These are phyloP conservation scores for Trifolium subterraneum DNA, from an alignment of 306 rosid species.

Conservation along the genomic window DNA sequence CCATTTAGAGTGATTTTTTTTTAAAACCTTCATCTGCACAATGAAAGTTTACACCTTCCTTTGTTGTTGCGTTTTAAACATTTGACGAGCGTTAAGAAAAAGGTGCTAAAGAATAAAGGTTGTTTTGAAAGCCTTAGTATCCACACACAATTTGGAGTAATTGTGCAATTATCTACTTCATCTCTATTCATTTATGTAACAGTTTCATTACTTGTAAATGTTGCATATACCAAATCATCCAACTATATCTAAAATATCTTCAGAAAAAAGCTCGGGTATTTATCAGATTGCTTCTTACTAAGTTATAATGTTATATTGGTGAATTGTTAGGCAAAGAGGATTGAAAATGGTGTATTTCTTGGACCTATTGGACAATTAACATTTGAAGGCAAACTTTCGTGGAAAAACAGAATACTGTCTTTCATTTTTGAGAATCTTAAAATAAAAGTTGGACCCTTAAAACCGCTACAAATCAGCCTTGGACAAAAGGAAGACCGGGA, in stretches of 20 bases:
- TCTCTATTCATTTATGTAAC: too few relatives aligned
- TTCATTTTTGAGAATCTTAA: slow-evolving; percentile 72
- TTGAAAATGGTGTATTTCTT: slow-evolving; percentile 87
- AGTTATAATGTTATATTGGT: slow-evolving; percentile 38
- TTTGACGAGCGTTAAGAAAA: too few relatives aligned
- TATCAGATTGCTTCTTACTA: slow-evolving; percentile 36
- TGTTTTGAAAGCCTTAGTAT: too few relatives aligned
- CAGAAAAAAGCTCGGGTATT: not conserved
- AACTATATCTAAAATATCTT: slow-evolving; percentile 18
- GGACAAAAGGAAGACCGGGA: slow-evolving; percentile 79
- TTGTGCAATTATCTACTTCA: not conserved
- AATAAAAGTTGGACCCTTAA: slow-evolving; percentile 78
- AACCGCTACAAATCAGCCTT: slow-evolving; percentile 75
- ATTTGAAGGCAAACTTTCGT: slow-evolving; percentile 86
- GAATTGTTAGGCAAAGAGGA: slow-evolving; percentile 79
- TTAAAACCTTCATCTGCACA: not conserved
- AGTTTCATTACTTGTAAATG: slow-evolving; percentile 22
- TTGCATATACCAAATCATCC: slow-evolving; percentile 29
- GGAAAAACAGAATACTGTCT: slow-evolving; percentile 79
- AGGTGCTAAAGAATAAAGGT: too few relatives aligned
- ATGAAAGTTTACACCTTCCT: slow-evolving; percentile 15
- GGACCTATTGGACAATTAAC: slow-evolving; percentile 89
- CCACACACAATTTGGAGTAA: too few relatives aligned
- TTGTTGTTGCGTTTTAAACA: slow-evolving; percentile 30
- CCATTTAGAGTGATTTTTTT: not conserved